Conservation (phyloP, 257 asterid species). For the Solanum pennellii region DNA sequence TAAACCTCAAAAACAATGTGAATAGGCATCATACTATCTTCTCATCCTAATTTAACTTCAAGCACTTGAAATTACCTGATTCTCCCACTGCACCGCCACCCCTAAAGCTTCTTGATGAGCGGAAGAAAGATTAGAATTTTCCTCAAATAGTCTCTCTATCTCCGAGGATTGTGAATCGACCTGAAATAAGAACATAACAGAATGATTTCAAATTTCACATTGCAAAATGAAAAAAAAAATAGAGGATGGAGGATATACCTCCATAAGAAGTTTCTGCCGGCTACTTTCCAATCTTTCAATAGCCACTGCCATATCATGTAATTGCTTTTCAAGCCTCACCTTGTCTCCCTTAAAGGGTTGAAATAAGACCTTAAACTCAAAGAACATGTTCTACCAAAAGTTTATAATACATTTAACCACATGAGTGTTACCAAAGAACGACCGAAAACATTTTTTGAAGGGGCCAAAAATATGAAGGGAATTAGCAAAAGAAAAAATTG, state of each 20-base stretch:
- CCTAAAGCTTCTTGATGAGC: slow-evolving; percentile 78
- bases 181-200: slow-evolving; percentile 24
- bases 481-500: neutral
- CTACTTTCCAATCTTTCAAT: slow-evolving; percentile 84
- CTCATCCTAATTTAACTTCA: neutral
- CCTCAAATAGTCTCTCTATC: slow-evolving; percentile 86
- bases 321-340: slow-evolving; percentile 83
- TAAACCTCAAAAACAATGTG: neutral
- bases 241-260: slow-evolving; percentile 32
- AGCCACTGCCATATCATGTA: slow-evolving; percentile 93
- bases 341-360: slow-evolving; percentile 56
- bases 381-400: neutral
- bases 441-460: neutral
- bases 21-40: neutral
- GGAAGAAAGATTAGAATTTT: slow-evolving; percentile 62
- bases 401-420: neutral
- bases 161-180: slow-evolving; percentile 96
- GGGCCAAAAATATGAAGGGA: neutral
- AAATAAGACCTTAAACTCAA: neutral
- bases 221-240: neutral
- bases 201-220: slow-evolving; percentile 10
- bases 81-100: slow-evolving; percentile 71
- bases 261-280: slow-evolving; percentile 81
- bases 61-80: slow-evolving; percentile 45
- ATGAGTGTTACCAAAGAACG: neutral